Base-by-base conservation (phyloP, 345 rosid genomes). In the Iberis pinnata region DNA sequence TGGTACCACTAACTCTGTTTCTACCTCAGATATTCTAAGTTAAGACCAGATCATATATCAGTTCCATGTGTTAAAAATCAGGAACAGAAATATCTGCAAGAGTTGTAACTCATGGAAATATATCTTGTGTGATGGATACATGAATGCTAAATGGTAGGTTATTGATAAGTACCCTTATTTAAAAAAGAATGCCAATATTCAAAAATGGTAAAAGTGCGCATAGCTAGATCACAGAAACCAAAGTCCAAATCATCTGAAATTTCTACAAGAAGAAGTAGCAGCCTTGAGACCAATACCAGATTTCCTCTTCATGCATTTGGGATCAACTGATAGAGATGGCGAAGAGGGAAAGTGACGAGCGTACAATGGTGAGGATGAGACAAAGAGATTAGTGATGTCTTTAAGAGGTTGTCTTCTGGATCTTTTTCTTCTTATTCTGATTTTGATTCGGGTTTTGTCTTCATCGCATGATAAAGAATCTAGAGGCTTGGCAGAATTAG, bases 301-400 rank as follows among this genome's bases (percentile, higher is more conserved):
- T 55, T 48, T 62, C 56, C 60, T 62, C 58, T 68, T 68, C 68
- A 61, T 61, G 54, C 52, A 62, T 56, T 61, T 68, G 19, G 48
- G 67, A 41, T 61, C 48, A 26, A 61, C n/a, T 19, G 63, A 61
- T 26, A 61, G 53, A 42, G 52, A 33, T 31, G 51, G 45, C 1
- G 52, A 53, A 48, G 25, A 45, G 27, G 48, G 9, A 17, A 47
- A 0, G 9, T 67, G 56, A 43, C 26, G 60, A 51, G 49, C 51
- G 24, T 3, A 18, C 10, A 36, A 39, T 38, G 55, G 11, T 31
- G 65, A 31, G 15, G 61, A 40, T 18, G 57, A 53, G 45, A 46
- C 46, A 18, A 68, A 68, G 53, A 68, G 63, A 25, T 56, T 68
- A 37, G 73, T 68, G 35, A 68, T 68, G 24, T 68, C 68, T 18